Evolutionary conservation across 2,329 filamentous ascomycete species (phyloP), one percentile per base, ranked within the genome.

Genomic region (Colletotrichum brevisporum): DNA sequence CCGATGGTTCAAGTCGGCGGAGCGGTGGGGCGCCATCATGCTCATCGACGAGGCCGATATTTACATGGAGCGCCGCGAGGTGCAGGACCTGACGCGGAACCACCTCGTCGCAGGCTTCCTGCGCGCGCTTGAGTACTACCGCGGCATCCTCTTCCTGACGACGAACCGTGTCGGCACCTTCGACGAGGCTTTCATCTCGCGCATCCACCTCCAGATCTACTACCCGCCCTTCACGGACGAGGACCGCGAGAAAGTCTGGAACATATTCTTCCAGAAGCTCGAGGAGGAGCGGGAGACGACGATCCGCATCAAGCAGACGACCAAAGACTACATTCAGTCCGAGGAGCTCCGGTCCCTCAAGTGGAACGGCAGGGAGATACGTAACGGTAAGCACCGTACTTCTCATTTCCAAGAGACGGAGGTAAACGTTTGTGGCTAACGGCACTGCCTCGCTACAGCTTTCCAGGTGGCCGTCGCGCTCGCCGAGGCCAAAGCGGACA

Each of bases 381-480:
- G 73, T 5, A 76, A 75, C 2, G 73, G 73, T 74, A 41, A 61
- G 60, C 12, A 6, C 10, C 15, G 13, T 27, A 5, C 8, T 39
- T 6, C 15, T 5, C 4, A 1, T 26, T 27, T 15, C 16, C 21
- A 16, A 8, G 26, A 16, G 8, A 15, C 1, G 5, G 6, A 52
- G 16, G 2, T 27, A 24, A 24, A 24, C 21, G 15, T 2, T 36
- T 1, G n/a, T 3, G 10, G 9, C 31, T 36, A 10, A 36, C 31
- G 9, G 1, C 2, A 31, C 5, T 36, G 24, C 15, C 4, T 16
- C 50, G 8, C 10, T 12, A 6, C 39, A 73, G 73, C 73, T 12
- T 78, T 79, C 45, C 76, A 78, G 57, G 77, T 74, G 0, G 77
- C 76, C 0, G 76, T 79, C 0, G 75, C 76, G 0, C 60, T 79